phyloP scores from a whole-genome alignment of 2,329 filamentous ascomycete genomes.

The Paracoccidioides lutzii region DNA sequence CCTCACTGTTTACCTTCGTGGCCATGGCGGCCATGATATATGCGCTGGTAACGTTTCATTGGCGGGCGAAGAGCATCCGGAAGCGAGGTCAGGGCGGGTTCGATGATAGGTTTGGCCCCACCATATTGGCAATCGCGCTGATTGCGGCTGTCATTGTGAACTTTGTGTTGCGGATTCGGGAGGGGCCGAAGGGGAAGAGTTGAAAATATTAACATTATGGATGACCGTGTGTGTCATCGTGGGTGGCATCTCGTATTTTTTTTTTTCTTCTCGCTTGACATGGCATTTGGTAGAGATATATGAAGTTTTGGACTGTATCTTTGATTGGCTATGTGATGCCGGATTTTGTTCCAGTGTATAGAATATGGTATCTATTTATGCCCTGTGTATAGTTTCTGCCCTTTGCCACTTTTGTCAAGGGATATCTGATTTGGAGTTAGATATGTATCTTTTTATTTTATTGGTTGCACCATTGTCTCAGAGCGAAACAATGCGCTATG shows the following conservation, averaged over 20 bases:
- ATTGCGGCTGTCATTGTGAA: conserved; percentile 88
- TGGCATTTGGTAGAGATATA: no score
- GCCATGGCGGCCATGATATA: conserved; percentile 94
- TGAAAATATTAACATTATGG: not conserved
- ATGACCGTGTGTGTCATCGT: not conserved
- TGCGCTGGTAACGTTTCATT: conserved; percentile 89
- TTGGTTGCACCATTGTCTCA: not conserved
- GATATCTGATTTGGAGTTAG: not conserved
- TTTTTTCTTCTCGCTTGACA: not conserved
- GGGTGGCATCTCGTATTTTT: not conserved
- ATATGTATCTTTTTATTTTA: not conserved
- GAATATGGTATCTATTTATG: not conserved
- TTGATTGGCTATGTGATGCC: not conserved
- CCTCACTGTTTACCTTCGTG: conserved; percentile 85
- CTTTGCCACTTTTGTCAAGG: not conserved
- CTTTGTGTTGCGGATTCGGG: conserved; percentile 59
- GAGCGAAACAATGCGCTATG: not conserved
- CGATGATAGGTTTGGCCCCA: conserved; percentile 90
- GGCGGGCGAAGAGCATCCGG: conserved; percentile 86
- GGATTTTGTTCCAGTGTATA: not conserved
- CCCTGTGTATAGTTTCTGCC: not conserved
- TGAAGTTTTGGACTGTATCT: not conserved
- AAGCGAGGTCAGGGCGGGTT: conserved; percentile 88
- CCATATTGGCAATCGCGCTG: conserved; percentile 73
- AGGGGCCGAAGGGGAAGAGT: conserved; percentile 9